These are phyloP conservation scores for Phytophthora hibernalis DNA, from an alignment of 352 stramenopile genomes.

Conservation along the genomic window DNA sequence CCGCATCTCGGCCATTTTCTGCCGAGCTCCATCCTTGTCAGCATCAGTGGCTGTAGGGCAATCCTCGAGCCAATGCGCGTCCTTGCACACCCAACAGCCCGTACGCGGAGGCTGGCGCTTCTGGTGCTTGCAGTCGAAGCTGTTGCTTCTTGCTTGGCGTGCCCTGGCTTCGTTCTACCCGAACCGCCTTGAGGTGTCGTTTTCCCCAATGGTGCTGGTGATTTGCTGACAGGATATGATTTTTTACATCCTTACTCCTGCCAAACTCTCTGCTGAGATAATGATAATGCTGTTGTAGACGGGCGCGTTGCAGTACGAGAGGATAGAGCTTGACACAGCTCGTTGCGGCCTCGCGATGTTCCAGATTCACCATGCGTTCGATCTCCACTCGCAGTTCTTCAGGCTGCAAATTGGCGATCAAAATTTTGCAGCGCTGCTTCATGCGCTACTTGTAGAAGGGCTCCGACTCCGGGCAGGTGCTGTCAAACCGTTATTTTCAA, in stretches of 20 bases:
- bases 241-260: neutral
- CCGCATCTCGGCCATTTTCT: neutral
- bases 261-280: neutral
- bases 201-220: neutral
- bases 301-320: neutral
- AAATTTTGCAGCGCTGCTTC: neutral
- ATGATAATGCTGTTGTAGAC: neutral
- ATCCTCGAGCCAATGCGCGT: constrained; percentile 23
- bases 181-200: neutral
- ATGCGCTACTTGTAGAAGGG: no score
- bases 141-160: neutral
- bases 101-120: constrained; percentile 3
- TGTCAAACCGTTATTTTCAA: neutral
- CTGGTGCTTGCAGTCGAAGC: neutral
- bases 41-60: neutral
- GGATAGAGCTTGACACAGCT: neutral
- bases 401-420: neutral
- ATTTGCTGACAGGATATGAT: neutral
- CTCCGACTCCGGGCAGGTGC: no score
- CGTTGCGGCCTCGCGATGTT: neutral
- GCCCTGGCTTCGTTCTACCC: neutral
- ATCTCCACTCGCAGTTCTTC: neutral
- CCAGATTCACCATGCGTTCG: neutral
- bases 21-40: neutral
- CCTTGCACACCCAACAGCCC: constrained; percentile 28